Base-by-base conservation (phyloP, 2,329 filamentous ascomycete genomes). In the Ilyonectria sp. region DNA sequence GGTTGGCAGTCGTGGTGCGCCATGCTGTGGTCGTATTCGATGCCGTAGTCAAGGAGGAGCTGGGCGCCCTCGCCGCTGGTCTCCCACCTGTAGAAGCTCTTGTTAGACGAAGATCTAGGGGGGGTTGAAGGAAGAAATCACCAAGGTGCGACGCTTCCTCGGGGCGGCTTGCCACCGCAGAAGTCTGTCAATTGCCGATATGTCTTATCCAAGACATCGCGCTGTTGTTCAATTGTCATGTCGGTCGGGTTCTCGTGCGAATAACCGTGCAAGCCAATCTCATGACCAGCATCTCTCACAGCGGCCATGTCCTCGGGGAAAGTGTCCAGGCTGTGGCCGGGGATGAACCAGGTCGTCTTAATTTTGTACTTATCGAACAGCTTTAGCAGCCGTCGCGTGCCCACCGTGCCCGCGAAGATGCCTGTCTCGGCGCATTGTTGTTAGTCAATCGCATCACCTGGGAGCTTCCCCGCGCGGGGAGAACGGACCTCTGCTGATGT, bases 191-290 rank as follows among this genome's bases (percentile, higher is more conserved):
- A 85, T 79, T 94, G 85, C 23, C 86, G 86, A 77, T 90, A 93
- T 19, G 91, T 93, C 79, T 93, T 93, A 74, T 92, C 90, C 11
- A 95, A 85, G n/a, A 95, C 90, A 60, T 93, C 91, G 35, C 86
- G 87, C 79, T 95, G 92, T 80, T 95, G 93, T 76, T 94, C 92
- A 11, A 92, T 78, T 0, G 86, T 91, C 92, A 94, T 93, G 68
- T 90, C 87, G 0, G 84, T 85, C 0, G 92, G 91, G 75, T 94
- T 94, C 77, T 94, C 92, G 76, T 94, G 92, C 0, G 87, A 90
- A 79, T 94, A 94, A 6, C 91, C 92, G 71, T 94, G 92, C 35
- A 89, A 82, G 17, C 86, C 84, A 11, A 86, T 85, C 71, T 85
- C 83, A 66, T 86, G 84, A 0, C 83, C 84, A 2, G 80, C 85